Evolutionary conservation across 345 rosid genomes (phyloP).

Genomic region (Ceriops tagal): DNA sequence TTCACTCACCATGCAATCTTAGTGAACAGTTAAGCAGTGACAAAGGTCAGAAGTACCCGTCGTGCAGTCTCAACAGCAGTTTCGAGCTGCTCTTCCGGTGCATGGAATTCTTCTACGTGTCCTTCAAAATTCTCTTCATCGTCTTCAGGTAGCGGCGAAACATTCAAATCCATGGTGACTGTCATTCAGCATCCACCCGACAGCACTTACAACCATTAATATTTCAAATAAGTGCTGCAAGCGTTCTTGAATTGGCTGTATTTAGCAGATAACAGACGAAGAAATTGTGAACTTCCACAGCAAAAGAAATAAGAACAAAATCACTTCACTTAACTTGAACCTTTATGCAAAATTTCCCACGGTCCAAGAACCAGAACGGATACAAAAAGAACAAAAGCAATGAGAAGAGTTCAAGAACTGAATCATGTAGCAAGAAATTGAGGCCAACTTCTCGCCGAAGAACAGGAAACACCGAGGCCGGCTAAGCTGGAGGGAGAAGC

Average conservation of each 20-base stretch:
- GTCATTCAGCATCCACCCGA: conserved; percentile 50
- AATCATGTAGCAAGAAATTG: not conserved
- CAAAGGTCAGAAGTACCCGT: conserved; percentile 42
- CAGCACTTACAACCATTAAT: conserved; percentile 30
- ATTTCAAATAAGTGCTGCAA: not conserved
- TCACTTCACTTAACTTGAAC: too few species aligned
- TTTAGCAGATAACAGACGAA: not conserved
- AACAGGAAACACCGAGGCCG: not conserved
- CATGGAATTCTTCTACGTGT: conserved; percentile 38
- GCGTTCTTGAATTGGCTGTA: not conserved
- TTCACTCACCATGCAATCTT: not conserved
- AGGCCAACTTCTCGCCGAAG: not conserved
- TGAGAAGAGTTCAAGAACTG: not conserved
- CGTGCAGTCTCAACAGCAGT: conserved; percentile 62
- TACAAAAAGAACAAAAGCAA: too few species aligned
- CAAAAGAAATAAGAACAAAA: not conserved
- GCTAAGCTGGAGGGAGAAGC: conserved; percentile 1
- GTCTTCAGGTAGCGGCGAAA: conserved; percentile 64
- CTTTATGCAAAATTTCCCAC: too few species aligned
- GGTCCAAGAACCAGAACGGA: too few species aligned
- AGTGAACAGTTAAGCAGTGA: not conserved
- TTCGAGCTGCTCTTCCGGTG: conserved; percentile 52
- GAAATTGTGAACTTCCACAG: conserved; percentile 4
- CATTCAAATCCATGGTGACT: conserved; percentile 79
- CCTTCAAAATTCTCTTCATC: conserved; percentile 60